Evolutionary conservation across 2,329 filamentous ascomycete genomes (phyloP), one percentile per base, ranked within the genome.

Genomic region (Zasmidium cellare): DNA sequence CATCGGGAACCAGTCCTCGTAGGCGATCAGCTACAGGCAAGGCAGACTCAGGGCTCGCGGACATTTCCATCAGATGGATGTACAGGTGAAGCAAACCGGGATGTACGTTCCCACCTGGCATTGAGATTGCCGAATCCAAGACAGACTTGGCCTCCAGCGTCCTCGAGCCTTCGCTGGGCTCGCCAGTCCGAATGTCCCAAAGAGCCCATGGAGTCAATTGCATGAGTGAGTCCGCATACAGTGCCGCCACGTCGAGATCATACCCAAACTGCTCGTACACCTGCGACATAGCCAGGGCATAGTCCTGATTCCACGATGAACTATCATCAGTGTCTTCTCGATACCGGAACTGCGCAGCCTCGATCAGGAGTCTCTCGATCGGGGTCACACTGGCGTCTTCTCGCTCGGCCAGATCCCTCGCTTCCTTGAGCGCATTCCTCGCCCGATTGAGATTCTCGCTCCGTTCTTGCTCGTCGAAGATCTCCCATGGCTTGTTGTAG

Each of bases 21-120:
- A 91, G 78, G 16, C 77, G 74, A 65, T 91, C 82, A 3, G 87
- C 87, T 0, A 82, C 77, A 0, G 81, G 75, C 16, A 90, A 71
- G 1, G 86, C 89, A 1, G 74, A 69, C 69, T 90, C 88, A 0
- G 88, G 88, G 0, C 77, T 80, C 0, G 78, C 75, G 0, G 88
- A 91, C 88, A 91, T 91, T 68, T 92, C 89, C 79, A 90, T 88
- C 2, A 90, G 80, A 65, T 91, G 88, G 41, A 91, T 89, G 71
- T 92, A 92, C 28, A 91, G 74, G 70, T 92, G 89, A 5, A 91
- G 76, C 0, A 92, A 72, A 0, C 89, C 89, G 0, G 89, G 86
- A 66, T 94, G 90, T 6, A 75, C 65, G 2, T 77, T 70, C 0
- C 78, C 82, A 16, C 76, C 78, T 1, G 78, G 71, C 2, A 79